phyloP scores from a whole-genome alignment of 805 yeast genomes.

The Komagataella populi region DNA sequence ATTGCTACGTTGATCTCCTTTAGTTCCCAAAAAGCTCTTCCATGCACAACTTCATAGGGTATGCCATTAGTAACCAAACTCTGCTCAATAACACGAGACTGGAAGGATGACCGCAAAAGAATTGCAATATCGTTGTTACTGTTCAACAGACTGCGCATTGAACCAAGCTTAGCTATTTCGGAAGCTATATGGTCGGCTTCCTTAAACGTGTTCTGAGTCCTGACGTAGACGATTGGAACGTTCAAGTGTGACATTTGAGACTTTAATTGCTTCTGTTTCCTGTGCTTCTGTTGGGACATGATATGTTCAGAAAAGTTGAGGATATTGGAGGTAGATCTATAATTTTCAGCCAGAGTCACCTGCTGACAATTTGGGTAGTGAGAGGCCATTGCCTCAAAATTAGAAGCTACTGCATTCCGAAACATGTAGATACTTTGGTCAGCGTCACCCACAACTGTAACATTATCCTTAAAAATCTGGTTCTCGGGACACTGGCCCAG shows the following conservation, averaged over 20 bases:
- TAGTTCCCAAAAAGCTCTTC: constrained; percentile 69
- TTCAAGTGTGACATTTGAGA: constrained; percentile 28
- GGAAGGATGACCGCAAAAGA: constrained; percentile 50
- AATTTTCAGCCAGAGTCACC: constrained; percentile 51
- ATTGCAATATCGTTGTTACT: constrained; percentile 55
- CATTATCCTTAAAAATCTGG: constrained; percentile 29
- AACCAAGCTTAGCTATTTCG: constrained; percentile 35
- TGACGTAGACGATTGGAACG: constrained; percentile 32
- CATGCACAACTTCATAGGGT: constrained; percentile 59
- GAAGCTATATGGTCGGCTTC: constrained; percentile 50
- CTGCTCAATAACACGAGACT: constrained; percentile 50
- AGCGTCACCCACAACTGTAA: constrained; percentile 92
- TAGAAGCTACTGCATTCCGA: constrained; percentile 61
- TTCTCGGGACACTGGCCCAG: constrained; percentile 22
- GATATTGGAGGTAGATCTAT: constrained; percentile 65
- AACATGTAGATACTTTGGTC: constrained; percentile 92
- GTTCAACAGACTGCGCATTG: constrained; percentile 28
- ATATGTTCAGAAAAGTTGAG: constrained; percentile 48
- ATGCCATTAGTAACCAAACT: constrained; percentile 40
- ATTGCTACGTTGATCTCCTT: constrained; percentile 51
- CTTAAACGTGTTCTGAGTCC: constrained; percentile 23
- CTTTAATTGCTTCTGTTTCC: constrained; percentile 28
- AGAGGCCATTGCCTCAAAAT: constrained; percentile 43
- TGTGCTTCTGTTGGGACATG: constrained; percentile 42
- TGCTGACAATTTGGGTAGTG: constrained; percentile 17